Conservation (phyloP, 805 yeast genomes). For the Ogataea zsoltii region DNA sequence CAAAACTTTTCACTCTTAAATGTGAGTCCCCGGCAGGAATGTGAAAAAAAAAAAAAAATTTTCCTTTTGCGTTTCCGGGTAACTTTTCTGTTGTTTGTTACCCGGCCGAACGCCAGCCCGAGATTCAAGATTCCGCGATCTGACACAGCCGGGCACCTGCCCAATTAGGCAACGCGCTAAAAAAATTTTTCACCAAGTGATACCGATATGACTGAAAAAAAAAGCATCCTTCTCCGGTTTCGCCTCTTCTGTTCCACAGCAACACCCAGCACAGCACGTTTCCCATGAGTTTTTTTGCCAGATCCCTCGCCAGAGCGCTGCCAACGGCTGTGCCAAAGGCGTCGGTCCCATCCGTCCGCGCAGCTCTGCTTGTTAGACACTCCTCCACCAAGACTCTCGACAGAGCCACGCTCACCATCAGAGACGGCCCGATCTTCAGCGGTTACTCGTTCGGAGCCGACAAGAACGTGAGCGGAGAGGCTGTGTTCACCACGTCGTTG, state of each 20-base stretch:
- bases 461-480: slow-evolving; percentile 91
- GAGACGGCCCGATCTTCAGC: slow-evolving; percentile 89
- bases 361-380: slow-evolving; percentile 16
- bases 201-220: neutral
- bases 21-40: neutral
- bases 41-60: slow-evolving; percentile 4
- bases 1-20: slow-evolving; percentile 8
- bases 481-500: slow-evolving; percentile 95
- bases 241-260: neutral
- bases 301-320: slow-evolving; percentile 12
- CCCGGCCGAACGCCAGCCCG: too few species aligned
- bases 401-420: slow-evolving; percentile 86
- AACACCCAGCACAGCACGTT: neutral
- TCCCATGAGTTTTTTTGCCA: slow-evolving; percentile 5
- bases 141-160: slow-evolving; percentile 8
- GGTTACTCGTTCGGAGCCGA: slow-evolving; percentile 97
- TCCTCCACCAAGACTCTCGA: slow-evolving; percentile 45
- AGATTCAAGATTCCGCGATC: neutral
- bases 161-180: slow-evolving; percentile 27
- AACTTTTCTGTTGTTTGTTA: slow-evolving; percentile 3
- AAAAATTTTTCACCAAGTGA: slow-evolving; percentile 21
- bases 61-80: slow-evolving; percentile 12
- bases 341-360: slow-evolving; percentile 1
- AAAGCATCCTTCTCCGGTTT: slow-evolving; percentile 5
- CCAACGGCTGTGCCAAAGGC: slow-evolving; percentile 1